A percentile compares a stretch with the other conserved stretches of the same genome.
phyloP scores from a whole-genome alignment of 768 basidiomycete genomes.

The Hygrocybe coccinea region DNA sequence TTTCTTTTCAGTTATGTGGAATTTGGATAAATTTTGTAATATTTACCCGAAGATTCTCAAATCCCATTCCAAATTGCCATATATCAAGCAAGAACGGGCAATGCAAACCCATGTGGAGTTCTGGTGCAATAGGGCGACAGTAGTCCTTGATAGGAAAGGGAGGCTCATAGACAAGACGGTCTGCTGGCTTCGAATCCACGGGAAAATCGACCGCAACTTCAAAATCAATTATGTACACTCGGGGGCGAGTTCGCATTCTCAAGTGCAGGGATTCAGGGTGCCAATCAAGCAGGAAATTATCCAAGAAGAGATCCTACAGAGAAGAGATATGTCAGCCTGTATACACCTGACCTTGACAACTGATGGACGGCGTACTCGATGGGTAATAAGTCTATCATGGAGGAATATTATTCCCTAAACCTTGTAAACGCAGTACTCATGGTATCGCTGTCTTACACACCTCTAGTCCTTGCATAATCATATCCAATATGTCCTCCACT shows the following conservation, averaged over 20 bases:
- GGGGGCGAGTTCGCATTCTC: slow-evolving; percentile 18
- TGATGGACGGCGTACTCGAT: slow-evolving; percentile 20
- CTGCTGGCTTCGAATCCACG: slow-evolving; percentile 9
- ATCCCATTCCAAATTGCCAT: slow-evolving; percentile 24
- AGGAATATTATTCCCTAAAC: slow-evolving; percentile 21
- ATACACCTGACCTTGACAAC: not conserved
- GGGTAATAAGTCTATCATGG: slow-evolving; percentile 20
- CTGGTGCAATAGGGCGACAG: slow-evolving; percentile 19
- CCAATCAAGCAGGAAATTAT: slow-evolving; percentile 31
- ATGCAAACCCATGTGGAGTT: slow-evolving; percentile 14
- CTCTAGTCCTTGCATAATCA: slow-evolving; percentile 26
- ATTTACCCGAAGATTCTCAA: slow-evolving; percentile 15
- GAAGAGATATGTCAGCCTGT: not conserved
- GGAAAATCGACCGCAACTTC: slow-evolving; percentile 28
- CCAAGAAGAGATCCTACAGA: slow-evolving; percentile 25
- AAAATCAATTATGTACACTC: slow-evolving; percentile 31
- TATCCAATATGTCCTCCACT: slow-evolving; percentile 24
- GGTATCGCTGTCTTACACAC: slow-evolving; percentile 10
- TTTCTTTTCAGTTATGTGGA: not conserved
- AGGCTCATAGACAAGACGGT: slow-evolving; percentile 14
- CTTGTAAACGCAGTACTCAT: not conserved
- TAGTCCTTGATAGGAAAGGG: slow-evolving; percentile 20
- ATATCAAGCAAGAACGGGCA: slow-evolving; percentile 28
- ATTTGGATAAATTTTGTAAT: not conserved
- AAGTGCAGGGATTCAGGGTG: slow-evolving; percentile 26